Percentiles rank a stretch among this genome's conserved stretches.
These are phyloP conservation scores for Onygena corvina DNA, from an alignment of 2,329 filamentous ascomycete genomes.

Conservation along the genomic window DNA sequence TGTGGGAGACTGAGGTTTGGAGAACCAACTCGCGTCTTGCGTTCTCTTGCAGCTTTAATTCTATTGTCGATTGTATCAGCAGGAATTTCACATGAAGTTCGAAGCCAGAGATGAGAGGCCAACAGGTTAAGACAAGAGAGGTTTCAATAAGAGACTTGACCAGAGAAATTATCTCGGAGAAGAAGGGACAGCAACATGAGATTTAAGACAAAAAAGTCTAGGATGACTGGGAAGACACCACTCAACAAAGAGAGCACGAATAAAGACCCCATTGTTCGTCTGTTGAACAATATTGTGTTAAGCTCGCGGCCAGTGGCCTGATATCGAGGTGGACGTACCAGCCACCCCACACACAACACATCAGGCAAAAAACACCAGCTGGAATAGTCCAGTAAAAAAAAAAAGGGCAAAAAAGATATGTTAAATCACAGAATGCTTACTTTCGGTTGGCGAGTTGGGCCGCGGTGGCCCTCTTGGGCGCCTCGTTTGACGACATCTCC, in stretches of 20 bases:
- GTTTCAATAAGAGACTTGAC: neutral
- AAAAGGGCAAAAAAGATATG: neutral
- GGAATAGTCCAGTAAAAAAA: neutral
- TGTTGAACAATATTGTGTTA: neutral
- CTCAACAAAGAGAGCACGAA: neutral
- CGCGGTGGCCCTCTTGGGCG: conserved; percentile 41
- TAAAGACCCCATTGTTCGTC: neutral
- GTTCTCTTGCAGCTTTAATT: conserved; percentile 24
- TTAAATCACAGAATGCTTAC: too few relatives aligned
- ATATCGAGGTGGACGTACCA: neutral
- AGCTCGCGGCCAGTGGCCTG: conserved; percentile 1
- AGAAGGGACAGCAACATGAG: neutral
- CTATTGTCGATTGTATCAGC: conserved; percentile 14
- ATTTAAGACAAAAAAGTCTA: neutral
- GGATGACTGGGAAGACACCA: neutral
- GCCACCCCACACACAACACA: neutral
- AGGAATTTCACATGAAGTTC: neutral
- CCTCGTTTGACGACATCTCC: conserved; percentile 34
- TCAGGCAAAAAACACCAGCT: neutral
- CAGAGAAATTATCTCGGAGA: neutral
- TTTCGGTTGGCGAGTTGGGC: conserved; percentile 44
- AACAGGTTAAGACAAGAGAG: too few relatives aligned
- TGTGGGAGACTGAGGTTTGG: conserved; percentile 14
- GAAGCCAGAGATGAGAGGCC: neutral
- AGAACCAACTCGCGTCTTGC: conserved; percentile 18